phyloP scores from a whole-genome alignment of 2,329 filamentous ascomycete species.

The Trichoderma breve region DNA sequence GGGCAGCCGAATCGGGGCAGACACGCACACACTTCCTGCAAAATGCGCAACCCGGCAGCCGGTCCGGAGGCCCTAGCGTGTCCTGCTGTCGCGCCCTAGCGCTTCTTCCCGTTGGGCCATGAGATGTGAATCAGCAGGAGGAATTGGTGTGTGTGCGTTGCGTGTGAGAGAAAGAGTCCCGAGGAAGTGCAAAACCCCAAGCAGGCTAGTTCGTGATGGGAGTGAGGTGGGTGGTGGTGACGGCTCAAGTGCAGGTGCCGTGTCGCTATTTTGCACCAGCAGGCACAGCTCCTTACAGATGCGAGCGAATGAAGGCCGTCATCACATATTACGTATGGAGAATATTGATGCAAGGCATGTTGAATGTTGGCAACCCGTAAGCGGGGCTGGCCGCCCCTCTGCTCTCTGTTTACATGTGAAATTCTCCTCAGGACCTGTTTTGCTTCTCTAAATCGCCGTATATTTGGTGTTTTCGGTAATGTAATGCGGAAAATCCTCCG shows the following conservation, averaged over 20 bases:
- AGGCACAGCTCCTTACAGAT: background rate
- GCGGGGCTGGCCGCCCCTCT: background rate
- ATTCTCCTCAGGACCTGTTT: background rate
- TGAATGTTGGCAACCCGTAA: background rate
- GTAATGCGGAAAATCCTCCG: background rate
- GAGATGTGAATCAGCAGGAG: background rate
- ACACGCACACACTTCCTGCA: background rate
- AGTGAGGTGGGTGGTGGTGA: background rate
- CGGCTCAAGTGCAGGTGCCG: constrained; percentile 1
- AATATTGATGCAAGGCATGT: constrained; percentile 14
- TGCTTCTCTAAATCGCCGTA: too few species aligned
- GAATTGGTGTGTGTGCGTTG: background rate
- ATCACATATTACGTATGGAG: background rate
- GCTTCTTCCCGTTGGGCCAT: constrained; percentile 7
- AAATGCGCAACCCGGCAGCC: background rate
- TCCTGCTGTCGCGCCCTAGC: constrained; percentile 8
- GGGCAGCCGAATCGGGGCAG: background rate
- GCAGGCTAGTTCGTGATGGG: background rate
- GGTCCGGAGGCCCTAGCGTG: constrained; percentile 15
- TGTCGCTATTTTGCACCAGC: background rate
- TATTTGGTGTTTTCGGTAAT: background rate
- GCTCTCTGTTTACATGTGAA: constrained; percentile 10
- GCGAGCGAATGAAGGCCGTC: constrained; percentile 9
- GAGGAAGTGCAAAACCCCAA: background rate
- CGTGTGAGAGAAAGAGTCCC: background rate